Evolutionary conservation across 768 basidiomycete genomes (phyloP).

Genomic region (Harrya chromipes): DNA sequence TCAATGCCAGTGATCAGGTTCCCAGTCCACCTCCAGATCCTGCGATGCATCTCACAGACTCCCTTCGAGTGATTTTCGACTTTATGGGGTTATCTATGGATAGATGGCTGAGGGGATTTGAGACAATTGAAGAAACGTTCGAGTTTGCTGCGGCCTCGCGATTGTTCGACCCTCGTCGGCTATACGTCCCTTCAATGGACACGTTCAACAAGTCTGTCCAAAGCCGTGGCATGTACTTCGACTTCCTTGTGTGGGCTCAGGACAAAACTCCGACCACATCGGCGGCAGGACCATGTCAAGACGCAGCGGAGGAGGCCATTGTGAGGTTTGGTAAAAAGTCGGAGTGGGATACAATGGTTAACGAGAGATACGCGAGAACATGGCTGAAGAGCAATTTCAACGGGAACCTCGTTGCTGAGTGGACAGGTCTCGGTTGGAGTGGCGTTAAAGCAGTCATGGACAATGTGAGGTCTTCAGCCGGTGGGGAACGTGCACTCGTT

Average conservation of each 20-base stretch:
- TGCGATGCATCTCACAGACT: conserved; percentile 48
- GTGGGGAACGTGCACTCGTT: conserved; percentile 46
- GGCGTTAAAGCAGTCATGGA: conserved; percentile 53
- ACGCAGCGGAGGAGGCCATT: conserved; percentile 45
- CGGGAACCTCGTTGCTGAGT: conserved; percentile 50
- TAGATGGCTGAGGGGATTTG: conserved; percentile 51
- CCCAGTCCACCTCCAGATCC: conserved; percentile 29
- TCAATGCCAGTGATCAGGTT: conserved; percentile 26
- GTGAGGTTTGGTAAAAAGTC: conserved; percentile 49
- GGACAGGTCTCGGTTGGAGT: conserved; percentile 48
- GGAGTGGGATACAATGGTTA: conserved; percentile 40
- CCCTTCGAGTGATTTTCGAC: conserved; percentile 46
- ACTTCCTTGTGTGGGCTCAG: conserved; percentile 53
- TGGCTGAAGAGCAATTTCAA: conserved; percentile 46
- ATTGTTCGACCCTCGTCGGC: conserved; percentile 46
- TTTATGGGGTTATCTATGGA: conserved; percentile 60
- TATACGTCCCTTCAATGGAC: conserved; percentile 33
- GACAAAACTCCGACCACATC: conserved; percentile 15
- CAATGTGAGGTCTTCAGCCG: conserved; percentile 42
- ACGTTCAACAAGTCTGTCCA: conserved; percentile 42
- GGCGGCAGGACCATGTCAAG: conserved; percentile 12
- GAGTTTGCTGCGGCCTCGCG: conserved; percentile 53
- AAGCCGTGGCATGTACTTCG: conserved; percentile 54
- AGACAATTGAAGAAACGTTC: conserved; percentile 51
- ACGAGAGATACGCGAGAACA: conserved; percentile 24